These are phyloP conservation scores for Trichoderma hamatum DNA, from an alignment of 2,329 filamentous ascomycete genomes.

Conservation along the genomic window DNA sequence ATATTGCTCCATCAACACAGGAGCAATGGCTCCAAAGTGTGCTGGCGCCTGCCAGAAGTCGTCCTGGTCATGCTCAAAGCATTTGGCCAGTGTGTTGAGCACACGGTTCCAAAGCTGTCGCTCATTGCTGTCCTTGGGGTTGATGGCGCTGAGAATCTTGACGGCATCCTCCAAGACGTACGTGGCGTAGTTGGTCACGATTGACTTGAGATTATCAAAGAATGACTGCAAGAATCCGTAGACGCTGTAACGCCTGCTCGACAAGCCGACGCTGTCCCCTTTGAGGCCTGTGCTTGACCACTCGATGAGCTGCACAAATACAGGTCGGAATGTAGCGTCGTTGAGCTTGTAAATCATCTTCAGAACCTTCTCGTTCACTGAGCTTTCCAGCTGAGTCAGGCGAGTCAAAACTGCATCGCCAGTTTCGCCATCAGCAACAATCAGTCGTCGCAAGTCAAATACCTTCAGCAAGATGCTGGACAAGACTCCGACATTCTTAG, in stretches of 20 bases:
- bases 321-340: constrained; percentile 87
- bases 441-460: constrained; percentile 67
- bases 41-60: constrained; percentile 94
- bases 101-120: constrained; percentile 68
- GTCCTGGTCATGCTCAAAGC: constrained; percentile 88
- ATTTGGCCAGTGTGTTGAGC: constrained; percentile 70
- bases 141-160: constrained; percentile 57
- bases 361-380: constrained; percentile 71
- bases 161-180: constrained; percentile 80
- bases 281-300: constrained; percentile 70
- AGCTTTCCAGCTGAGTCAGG: constrained; percentile 63
- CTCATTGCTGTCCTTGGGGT: constrained; percentile 55
- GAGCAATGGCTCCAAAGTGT: constrained; percentile 76
- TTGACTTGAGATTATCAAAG: constrained; percentile 85
- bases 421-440: constrained; percentile 52
- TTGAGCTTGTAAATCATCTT: constrained; percentile 97
- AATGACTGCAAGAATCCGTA: constrained; percentile 81
- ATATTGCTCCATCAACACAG: constrained; percentile 70
- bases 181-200: constrained; percentile 88
- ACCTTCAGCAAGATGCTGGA: constrained; percentile 63
- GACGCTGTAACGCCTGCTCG: constrained; percentile 71
- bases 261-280: constrained; percentile 60
- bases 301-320: constrained; percentile 84
- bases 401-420: constrained; percentile 49
- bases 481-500: constrained; percentile 72